Evolutionary conservation across 2,329 filamentous ascomycete species (phyloP).

Genomic region (Nigrograna mackinnonii): DNA sequence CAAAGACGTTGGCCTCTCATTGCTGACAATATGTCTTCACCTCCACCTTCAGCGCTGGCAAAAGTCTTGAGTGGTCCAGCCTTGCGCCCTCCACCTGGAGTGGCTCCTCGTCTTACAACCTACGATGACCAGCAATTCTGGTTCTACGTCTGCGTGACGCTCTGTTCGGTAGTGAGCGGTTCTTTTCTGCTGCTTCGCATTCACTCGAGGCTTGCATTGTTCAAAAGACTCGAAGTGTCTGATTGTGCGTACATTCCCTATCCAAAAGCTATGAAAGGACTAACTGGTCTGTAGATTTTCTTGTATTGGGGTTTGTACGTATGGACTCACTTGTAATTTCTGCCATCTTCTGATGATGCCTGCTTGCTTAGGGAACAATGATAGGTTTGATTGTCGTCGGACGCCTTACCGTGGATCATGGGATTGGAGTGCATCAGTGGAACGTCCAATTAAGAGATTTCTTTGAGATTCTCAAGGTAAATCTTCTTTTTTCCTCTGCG

Average conservation of each 20-base stretch:
- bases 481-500: neutral
- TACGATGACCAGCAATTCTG: neutral
- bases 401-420: neutral
- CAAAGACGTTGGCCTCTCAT: no score
- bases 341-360: neutral
- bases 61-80: neutral
- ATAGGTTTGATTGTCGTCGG: neutral
- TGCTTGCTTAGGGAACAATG: neutral
- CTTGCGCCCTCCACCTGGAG: neutral
- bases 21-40: no score
- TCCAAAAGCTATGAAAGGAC: neutral
- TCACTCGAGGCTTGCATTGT: constrained; percentile 1
- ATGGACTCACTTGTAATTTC: neutral
- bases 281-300: neutral
- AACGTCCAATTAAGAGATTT: constrained; percentile 3
- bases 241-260: constrained; percentile 1
- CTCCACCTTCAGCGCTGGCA: no score
- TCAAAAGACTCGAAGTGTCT: neutral
- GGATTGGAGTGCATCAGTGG: constrained; percentile 10
- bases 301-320: neutral
- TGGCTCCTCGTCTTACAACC: neutral
- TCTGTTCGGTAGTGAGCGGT: constrained; percentile 2
- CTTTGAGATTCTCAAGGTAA: constrained; percentile 2
- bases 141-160: constrained; percentile 1
- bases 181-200: constrained; percentile 3